A percentile compares a stretch with the other conserved stretches of the same genome.
phyloP scores from a whole-genome alignment of 2,329 filamentous ascomycete genomes.

The Nigrograna mackinnonii region DNA sequence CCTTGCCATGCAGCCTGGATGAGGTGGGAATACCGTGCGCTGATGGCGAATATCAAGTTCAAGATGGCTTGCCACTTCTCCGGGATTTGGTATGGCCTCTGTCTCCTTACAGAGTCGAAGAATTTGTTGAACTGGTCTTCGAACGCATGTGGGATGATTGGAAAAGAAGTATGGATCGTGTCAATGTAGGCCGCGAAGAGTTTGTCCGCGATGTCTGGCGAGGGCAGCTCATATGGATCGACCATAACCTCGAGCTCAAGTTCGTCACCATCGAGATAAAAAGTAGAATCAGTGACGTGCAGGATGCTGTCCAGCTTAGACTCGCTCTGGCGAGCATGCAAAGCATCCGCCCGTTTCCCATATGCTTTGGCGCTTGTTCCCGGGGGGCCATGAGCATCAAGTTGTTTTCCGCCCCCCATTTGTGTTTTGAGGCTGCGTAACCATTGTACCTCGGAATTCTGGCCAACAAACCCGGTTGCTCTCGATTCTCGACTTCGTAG shows the following conservation, averaged over 20 bases:
- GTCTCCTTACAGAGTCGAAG: slow-evolving; percentile 8
- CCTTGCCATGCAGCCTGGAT: slow-evolving; percentile 27
- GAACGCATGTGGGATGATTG: slow-evolving; percentile 30
- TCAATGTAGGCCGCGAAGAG: slow-evolving; percentile 40
- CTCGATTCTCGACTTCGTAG: slow-evolving; percentile 27
- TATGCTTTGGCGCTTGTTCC: background rate
- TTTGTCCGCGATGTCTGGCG: slow-evolving; percentile 28
- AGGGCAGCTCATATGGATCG: slow-evolving; percentile 36
- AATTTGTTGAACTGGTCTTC: slow-evolving; percentile 8
- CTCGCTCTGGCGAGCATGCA: no score
- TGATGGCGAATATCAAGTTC: slow-evolving; percentile 49
- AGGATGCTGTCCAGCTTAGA: background rate
- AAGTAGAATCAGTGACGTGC: slow-evolving; percentile 27
- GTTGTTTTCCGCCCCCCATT: background rate
- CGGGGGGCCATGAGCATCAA: background rate
- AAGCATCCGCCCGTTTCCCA: background rate
- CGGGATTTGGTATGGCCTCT: slow-evolving; percentile 13
- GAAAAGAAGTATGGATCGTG: slow-evolving; percentile 36
- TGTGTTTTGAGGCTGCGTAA: slow-evolving; percentile 25
- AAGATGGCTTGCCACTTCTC: slow-evolving; percentile 40
- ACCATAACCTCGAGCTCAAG: slow-evolving; percentile 23
- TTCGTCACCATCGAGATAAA: slow-evolving; percentile 39
- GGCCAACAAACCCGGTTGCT: slow-evolving; percentile 37
- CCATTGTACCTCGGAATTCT: slow-evolving; percentile 39
- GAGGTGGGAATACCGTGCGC: slow-evolving; percentile 41